These are phyloP conservation scores for Phytophthora multivora DNA, from an alignment of 352 stramenopile species.

Conservation along the genomic window DNA sequence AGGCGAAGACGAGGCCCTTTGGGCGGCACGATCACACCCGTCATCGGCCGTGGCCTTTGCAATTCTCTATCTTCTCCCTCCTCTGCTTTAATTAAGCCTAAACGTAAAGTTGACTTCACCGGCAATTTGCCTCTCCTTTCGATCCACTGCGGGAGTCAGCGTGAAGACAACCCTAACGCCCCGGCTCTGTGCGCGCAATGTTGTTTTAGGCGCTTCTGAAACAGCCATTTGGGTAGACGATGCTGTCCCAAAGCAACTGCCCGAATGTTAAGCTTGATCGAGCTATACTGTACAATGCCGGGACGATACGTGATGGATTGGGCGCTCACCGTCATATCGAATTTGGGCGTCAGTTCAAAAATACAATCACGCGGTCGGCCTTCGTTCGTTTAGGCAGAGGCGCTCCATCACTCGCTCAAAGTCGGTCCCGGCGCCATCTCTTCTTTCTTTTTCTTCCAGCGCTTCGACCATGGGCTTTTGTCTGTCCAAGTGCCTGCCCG, in stretches of 20 bases:
- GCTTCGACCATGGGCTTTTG: constrained; percentile 74
- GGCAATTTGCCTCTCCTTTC: neutral
- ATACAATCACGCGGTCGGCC: constrained; percentile 21
- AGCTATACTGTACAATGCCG: constrained; percentile 1
- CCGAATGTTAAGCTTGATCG: neutral
- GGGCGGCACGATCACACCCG: neutral
- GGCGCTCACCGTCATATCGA: neutral
- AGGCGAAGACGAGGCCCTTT: neutral
- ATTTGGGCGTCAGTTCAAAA: constrained; percentile 15
- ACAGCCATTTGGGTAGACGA: neutral
- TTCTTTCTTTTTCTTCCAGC: neutral
- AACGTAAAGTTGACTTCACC: neutral
- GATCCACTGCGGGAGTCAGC: constrained; percentile 18
- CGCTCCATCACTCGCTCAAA: constrained; percentile 22
- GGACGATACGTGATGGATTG: neutral
- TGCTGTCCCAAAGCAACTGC: constrained; percentile 4
- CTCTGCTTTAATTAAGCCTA: neutral
- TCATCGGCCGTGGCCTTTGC: neutral
- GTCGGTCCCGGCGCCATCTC: neutral
- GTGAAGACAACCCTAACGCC: constrained; percentile 9
- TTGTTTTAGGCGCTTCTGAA: constrained; percentile 8
- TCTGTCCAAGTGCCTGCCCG: constrained; percentile 83
- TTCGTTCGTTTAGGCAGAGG: constrained; percentile 22
- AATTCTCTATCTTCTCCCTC: constrained; percentile 6
- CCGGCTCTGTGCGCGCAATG: neutral